Evolutionary conservation across 2,329 filamentous ascomycete species (phyloP), one percentile per base, ranked within the genome.

Genomic region (Cladosporium halotolerans): DNA sequence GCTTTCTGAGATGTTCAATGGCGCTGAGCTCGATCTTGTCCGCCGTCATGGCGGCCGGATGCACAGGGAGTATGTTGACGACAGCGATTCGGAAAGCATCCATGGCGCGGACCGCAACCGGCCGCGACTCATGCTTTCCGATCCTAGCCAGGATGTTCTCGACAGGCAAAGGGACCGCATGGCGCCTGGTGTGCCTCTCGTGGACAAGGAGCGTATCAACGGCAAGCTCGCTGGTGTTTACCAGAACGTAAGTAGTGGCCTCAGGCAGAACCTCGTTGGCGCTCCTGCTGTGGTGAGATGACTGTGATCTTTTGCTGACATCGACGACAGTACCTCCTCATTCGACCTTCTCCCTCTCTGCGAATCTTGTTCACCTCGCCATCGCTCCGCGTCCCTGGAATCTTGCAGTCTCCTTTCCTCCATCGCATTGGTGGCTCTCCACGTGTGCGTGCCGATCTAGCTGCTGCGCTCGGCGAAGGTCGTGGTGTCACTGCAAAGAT

Each of bases 401-500:
- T 77, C 44, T 64, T 76, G 1, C 75, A 77, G 60, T 76, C 74
- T 1, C 71, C 68, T 33, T 76, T 77, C 63, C 66, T 77, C 28
- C 66, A 72, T 56, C 72, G 73, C 49, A 76, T 77, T 50, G 74
- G 74, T 14, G 79, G 79, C 51, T 76, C 73, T 36, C 66, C 69
- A 3, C 72, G 77, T 9, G 76, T 82, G 3, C 75, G 78, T 28
- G 72, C 77, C 11, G 78, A 80, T 34, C 70, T 83, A 4, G 67
- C 72, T 14, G 70, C 74, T n/a, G 85, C 86, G 0, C 77, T 91
- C 18, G 77, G 79, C 4, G 79, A 84, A 60, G 85, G 85, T 0
- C 79, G 82, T 42, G 84, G 85, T 44, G 83, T 90, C 4, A 90
- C 86, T 1, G 85, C 85, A 3, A 88, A 88, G 64, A 79, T 91